Conservation (phyloP, 768 basidiomycete species). For the Phanerodontia chrysosporium region DNA sequence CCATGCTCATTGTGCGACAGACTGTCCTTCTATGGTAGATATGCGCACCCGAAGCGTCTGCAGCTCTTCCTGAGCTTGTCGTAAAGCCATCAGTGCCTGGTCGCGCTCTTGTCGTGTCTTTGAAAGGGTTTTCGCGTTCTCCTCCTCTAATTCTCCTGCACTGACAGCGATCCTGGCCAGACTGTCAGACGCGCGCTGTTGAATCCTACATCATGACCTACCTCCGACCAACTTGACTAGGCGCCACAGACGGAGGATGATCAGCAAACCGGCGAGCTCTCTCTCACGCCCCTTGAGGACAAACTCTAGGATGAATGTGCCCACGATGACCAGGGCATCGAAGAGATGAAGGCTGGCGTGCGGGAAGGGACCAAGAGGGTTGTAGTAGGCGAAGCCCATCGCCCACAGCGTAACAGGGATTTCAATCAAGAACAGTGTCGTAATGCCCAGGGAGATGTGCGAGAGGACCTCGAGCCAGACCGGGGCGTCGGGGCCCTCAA, state of each 20-base stretch:
- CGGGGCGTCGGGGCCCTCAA: constrained; percentile 41
- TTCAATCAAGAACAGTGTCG: constrained; percentile 71
- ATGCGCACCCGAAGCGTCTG: constrained; percentile 34
- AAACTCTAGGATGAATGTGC: constrained; percentile 72
- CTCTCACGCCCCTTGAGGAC: constrained; percentile 62
- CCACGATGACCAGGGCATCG: constrained; percentile 65
- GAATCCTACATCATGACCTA: constrained; percentile 20
- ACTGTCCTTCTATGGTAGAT: neutral
- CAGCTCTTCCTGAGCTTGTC: constrained; percentile 49
- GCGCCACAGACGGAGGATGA: constrained; percentile 77
- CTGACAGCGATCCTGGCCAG: constrained; percentile 62
- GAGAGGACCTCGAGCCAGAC: constrained; percentile 61
- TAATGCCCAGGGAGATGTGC: constrained; percentile 62
- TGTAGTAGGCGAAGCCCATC: constrained; percentile 56
- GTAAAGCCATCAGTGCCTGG: constrained; percentile 34
- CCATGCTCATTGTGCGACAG: neutral
- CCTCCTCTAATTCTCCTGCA: constrained; percentile 66
- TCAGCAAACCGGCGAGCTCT: constrained; percentile 66
- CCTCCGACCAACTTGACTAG: constrained; percentile 71
- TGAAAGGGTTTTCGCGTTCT: constrained; percentile 42
- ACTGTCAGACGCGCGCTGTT: constrained; percentile 5
- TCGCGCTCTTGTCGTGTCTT: constrained; percentile 46
- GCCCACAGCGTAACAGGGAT: constrained; percentile 69
- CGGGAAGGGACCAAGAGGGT: constrained; percentile 50
- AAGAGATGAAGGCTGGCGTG: constrained; percentile 69